Evolutionary conservation across 768 basidiomycete species (phyloP).

Genomic region (Imleria badia): DNA sequence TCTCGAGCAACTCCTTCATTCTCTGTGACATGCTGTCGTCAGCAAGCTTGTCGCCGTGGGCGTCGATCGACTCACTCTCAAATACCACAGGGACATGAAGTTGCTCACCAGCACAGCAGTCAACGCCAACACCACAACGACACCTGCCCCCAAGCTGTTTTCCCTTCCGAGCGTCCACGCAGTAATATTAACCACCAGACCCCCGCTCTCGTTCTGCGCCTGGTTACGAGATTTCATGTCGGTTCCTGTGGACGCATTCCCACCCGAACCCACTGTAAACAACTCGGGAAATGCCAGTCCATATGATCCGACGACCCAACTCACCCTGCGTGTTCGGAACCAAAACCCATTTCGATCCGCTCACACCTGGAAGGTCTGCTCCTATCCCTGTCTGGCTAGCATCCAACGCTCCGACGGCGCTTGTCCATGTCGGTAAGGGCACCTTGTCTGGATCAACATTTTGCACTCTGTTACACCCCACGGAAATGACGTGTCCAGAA

Average conservation of each 20-base stretch:
- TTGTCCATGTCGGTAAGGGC: neutral
- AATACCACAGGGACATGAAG: slow-evolving; percentile 72
- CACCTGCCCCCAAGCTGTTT: slow-evolving; percentile 56
- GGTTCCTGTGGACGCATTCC: neutral
- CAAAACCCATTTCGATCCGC: slow-evolving; percentile 9
- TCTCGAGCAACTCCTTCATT: neutral
- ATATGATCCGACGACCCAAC: slow-evolving; percentile 6
- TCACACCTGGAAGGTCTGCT: neutral
- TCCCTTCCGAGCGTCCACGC: neutral
- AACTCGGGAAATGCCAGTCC: neutral
- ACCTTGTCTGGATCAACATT: neutral
- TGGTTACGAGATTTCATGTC: neutral
- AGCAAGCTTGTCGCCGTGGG: neutral
- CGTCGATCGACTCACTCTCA: slow-evolving; percentile 48
- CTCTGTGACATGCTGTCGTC: slow-evolving; percentile 7
- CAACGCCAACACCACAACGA: slow-evolving; percentile 67
- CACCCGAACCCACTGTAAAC: slow-evolving; percentile 2
- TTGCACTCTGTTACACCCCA: slow-evolving; percentile 6
- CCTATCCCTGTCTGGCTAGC: neutral
- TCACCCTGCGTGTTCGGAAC: slow-evolving; percentile 14
- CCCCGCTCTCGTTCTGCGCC: neutral
- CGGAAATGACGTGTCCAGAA: neutral
- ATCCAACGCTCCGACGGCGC: neutral
- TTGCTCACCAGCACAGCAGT: slow-evolving; percentile 56
- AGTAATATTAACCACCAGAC: slow-evolving; percentile 13